These are phyloP conservation scores for Lolium rigidum DNA, from an alignment of 176 grass and related monocot species.

Conservation along the genomic window DNA sequence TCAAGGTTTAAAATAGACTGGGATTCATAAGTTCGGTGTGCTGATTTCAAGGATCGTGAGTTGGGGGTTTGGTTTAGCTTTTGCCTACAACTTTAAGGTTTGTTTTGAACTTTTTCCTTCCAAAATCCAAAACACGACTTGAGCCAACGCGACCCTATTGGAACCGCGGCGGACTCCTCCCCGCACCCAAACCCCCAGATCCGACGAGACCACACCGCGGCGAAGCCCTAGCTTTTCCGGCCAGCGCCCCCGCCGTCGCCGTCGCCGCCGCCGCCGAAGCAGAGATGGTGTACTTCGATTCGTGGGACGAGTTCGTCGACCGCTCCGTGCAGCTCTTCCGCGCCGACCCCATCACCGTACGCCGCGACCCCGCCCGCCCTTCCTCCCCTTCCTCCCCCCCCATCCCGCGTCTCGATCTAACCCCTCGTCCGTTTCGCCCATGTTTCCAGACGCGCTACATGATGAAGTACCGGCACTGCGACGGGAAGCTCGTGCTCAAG, in stretches of 20 bases:
- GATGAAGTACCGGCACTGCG: slow-evolving; percentile 93
- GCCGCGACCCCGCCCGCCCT: slow-evolving; percentile 1
- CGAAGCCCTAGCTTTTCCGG: not conserved
- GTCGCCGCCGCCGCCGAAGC: not conserved
- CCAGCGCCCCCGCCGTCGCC: not conserved
- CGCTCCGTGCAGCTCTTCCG: slow-evolving; percentile 90
- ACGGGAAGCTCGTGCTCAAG: slow-evolving; percentile 96
- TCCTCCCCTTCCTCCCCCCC: not conserved
- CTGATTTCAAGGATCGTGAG: too few species aligned
- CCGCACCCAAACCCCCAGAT: slow-evolving; percentile 28
- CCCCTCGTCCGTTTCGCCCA: not conserved
- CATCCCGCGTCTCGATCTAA: slow-evolving; percentile 17
- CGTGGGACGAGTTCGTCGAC: slow-evolving; percentile 96
- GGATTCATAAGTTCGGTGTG: too few species aligned
- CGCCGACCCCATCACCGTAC: slow-evolving; percentile 70
- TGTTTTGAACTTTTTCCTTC: too few species aligned
- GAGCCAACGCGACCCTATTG: too few species aligned
- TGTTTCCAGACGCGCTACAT: slow-evolving; percentile 72
- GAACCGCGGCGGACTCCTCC: too few species aligned
- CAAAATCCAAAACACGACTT: too few species aligned
- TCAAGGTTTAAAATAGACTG: too few species aligned
- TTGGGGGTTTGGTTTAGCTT: too few species aligned
- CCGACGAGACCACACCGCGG: slow-evolving; percentile 30
- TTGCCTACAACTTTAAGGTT: too few species aligned
- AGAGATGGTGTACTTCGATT: slow-evolving; percentile 88